These are phyloP conservation scores for Venturiaceae sp. DNA, from an alignment of 2,329 filamentous ascomycete genomes.

Conservation along the genomic window DNA sequence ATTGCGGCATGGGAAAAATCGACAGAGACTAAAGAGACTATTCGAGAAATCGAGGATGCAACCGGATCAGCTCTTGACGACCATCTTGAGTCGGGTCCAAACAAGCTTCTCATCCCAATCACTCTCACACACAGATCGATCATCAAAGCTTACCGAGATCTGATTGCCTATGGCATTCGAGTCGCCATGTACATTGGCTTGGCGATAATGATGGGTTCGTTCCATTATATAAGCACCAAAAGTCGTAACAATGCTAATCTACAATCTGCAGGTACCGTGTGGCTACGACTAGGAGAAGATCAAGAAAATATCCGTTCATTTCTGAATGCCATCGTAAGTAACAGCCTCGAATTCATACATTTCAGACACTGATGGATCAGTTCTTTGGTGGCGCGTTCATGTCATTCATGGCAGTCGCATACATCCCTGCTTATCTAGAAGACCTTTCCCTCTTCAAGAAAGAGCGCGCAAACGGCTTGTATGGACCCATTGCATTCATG, in stretches of 20 bases:
- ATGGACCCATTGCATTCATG: conserved; percentile 63
- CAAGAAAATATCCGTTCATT: conserved; percentile 72
- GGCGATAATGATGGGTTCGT: conserved; percentile 82
- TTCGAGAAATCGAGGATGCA: conserved; percentile 10
- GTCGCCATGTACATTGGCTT: conserved; percentile 74
- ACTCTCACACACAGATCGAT: conserved; percentile 69
- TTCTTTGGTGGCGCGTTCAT: conserved; percentile 44
- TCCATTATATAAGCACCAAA: no score
- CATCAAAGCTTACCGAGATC: conserved; percentile 75
- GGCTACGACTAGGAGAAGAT: conserved; percentile 58
- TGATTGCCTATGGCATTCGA: conserved; percentile 75
- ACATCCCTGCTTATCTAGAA: conserved; percentile 76
- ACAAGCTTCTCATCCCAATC: conserved; percentile 41
- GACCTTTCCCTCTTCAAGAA: conserved; percentile 64
- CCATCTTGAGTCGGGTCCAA: conserved; percentile 26
- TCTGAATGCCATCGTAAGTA: conserved; percentile 62
- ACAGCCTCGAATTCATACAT: neutral
- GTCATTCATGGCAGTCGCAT: conserved; percentile 56
- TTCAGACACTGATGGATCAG: neutral
- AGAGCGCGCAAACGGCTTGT: conserved; percentile 73
- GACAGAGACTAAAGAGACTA: conserved; percentile 23
- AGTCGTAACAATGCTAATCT: no score
- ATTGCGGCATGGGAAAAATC: conserved; percentile 46
- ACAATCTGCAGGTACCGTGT: no score
- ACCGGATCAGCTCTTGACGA: conserved; percentile 12